Base-by-base conservation (phyloP, 164 flowering plant species). In the Houttuynia cordata region DNA sequence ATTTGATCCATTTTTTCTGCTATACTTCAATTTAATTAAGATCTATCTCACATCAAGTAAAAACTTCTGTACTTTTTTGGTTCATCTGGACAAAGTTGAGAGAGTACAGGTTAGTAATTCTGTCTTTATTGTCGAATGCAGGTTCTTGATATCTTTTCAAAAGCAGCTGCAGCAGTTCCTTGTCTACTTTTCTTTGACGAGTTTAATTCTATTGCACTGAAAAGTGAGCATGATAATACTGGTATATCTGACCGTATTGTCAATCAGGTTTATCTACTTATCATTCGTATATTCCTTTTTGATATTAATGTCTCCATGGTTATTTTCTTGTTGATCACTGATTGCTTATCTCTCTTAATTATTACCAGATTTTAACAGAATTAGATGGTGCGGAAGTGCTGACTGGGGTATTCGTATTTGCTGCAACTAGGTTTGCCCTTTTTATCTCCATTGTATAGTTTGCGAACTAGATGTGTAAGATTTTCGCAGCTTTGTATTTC, bases 201-300 rank as follows among this genome's bases (percentile, higher is more conserved):
- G 73, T 92, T 92, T 75, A 97, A 92, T 70, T 92, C 98, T 25
- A 92, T 92, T 67, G 98, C 98, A 47, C 98, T 97, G 15, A 89
- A 89, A 74, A 84, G 98, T 75, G 98, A 97, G 47, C 98, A 92
- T 83, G 98, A 92, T 62, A 92, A 92, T 76, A 92, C 98, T 64
- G 98, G 98, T 49, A 97, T 92, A 22, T 89, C 98, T 59, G 98
- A 92, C 70, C 87, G 98, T 66, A 96, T 92, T 70, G 96, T 89
- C 63, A 92, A 89, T 74, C 98, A 92, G 72, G 97, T 91, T 10
- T 60, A 77, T 4, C 20, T 57, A 12, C 12, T 57, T 45, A 39
- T 19, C 41, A 57, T 8, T 34, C 21, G 10, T 25, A 17, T 37
- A 10, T 14, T 37, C 14, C 37, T 19, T n/a, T 37, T 30, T 30